Evolutionary conservation across 306 rosid genomes (phyloP).

Genomic region (Casuarina glauca): DNA sequence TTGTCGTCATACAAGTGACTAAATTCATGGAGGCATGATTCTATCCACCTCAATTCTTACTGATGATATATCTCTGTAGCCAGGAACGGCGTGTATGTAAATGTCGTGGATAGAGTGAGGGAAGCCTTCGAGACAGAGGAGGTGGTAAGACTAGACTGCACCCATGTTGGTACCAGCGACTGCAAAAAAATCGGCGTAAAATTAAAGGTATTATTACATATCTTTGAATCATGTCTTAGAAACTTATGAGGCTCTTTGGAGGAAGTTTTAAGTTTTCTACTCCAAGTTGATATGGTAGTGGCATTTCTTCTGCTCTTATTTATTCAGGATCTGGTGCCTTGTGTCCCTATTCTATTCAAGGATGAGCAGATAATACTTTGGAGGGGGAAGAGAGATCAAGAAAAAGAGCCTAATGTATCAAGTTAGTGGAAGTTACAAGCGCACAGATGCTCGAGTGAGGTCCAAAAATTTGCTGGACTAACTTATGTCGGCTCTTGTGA

Average conservation of each 20-base stretch:
- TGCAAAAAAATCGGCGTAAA: constrained; percentile 86
- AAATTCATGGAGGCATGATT: constrained; percentile 7
- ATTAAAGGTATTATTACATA: constrained; percentile 54
- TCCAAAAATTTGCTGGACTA: background rate
- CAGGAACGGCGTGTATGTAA: constrained; percentile 86
- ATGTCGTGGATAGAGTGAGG: constrained; percentile 72
- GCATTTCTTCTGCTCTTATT: background rate
- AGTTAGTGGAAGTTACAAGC: constrained; percentile 3
- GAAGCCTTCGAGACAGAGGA: constrained; percentile 73
- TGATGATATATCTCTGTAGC: constrained; percentile 49
- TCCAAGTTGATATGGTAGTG: constrained; percentile 6
- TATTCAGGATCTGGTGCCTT: constrained; percentile 77
- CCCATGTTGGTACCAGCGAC: constrained; percentile 72
- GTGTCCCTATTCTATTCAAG: constrained; percentile 84
- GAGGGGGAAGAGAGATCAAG: constrained; percentile 60
- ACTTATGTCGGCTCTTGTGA: background rate
- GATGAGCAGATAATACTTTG: constrained; percentile 90
- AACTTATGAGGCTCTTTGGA: constrained; percentile 6
- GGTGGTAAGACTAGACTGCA: constrained; percentile 83
- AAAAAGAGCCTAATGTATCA: constrained; percentile 27
- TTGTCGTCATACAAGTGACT: background rate
- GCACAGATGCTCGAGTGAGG: constrained; percentile 1
- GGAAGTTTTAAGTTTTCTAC: constrained; percentile 8
- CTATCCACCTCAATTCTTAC: background rate
- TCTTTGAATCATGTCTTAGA: background rate